These are phyloP conservation scores for Pleodorina starrii DNA, from an alignment of 139 green algal species.

Conservation along the genomic window DNA sequence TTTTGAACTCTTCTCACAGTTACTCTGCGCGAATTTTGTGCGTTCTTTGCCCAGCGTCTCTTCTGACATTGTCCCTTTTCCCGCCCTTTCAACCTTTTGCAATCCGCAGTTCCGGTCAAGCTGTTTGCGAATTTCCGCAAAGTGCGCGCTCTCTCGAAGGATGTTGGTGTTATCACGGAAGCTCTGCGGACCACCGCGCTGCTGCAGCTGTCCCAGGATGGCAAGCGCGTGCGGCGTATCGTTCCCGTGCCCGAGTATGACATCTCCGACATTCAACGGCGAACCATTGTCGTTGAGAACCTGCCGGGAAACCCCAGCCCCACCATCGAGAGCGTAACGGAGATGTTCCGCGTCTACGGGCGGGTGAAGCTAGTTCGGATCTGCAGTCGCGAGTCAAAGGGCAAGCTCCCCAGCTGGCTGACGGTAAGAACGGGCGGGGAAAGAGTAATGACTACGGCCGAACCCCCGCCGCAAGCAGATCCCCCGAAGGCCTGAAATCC, in stretches of 20 bases:
- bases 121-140: constrained; percentile 75
- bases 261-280: constrained; percentile 59
- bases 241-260: constrained; percentile 68
- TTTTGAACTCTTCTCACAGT: no score
- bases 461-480: no score
- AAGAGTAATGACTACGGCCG: neutral
- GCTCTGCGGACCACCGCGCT: constrained; percentile 54
- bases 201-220: constrained; percentile 59
- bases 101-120: constrained; percentile 76
- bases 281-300: constrained; percentile 75
- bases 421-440: constrained; percentile 28
- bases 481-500: no score
- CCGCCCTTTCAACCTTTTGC: no score
- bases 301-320: constrained; percentile 62
- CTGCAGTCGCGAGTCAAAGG: constrained; percentile 65
- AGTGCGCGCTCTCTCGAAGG: constrained; percentile 65
- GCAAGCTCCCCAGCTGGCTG: constrained; percentile 70
- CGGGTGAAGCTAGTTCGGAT: constrained; percentile 70
- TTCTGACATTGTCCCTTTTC: neutral
- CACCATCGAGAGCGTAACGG: constrained; percentile 74
- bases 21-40: no score
- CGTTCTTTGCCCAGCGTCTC: neutral
- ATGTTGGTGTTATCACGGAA: constrained; percentile 54
- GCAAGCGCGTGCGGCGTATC: constrained; percentile 53
- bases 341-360: constrained; percentile 62